phyloP scores from a whole-genome alignment of 1,284 basidiomycete species.

The Sparassis latifolia region DNA sequence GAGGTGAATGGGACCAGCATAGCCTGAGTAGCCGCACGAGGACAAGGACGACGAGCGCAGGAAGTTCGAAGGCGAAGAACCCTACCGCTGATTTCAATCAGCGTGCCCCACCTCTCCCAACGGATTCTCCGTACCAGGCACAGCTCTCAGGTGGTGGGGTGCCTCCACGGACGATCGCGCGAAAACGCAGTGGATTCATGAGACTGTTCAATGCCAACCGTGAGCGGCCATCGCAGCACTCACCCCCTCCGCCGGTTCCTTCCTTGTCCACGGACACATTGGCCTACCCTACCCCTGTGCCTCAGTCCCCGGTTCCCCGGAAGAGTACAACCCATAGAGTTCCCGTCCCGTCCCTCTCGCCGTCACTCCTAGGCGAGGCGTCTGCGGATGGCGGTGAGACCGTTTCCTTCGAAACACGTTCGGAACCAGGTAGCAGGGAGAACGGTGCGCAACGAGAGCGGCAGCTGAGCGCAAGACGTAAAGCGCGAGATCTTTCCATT shows the following conservation, averaged over 20 bases:
- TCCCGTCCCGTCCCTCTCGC: constrained; percentile 35
- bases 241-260: constrained; percentile 49
- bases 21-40: constrained; percentile 10
- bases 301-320: constrained; percentile 10
- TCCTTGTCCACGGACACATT: constrained; percentile 31
- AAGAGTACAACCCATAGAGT: constrained; percentile 29
- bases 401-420: constrained; percentile 16
- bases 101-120: constrained; percentile 21
- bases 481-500: constrained; percentile 25
- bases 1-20: constrained; percentile 9
- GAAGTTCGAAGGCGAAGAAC: constrained; percentile 41
- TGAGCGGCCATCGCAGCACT: constrained; percentile 32
- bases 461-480: constrained; percentile 21
- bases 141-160: constrained; percentile 3
- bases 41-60: constrained; percentile 53
- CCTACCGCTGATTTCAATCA: constrained; percentile 35
- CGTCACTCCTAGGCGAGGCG: constrained; percentile 16
- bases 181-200: constrained; percentile 75
- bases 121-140: constrained; percentile 50
- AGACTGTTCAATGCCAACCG: constrained; percentile 58
- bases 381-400: constrained; percentile 4
- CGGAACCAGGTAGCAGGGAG: constrained; percentile 5
- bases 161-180: constrained; percentile 15
- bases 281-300: constrained; percentile 7
- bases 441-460: constrained; percentile 10